phyloP scores from a whole-genome alignment of 116 monocot genomes.

The Phalaenopsis hybrid region DNA sequence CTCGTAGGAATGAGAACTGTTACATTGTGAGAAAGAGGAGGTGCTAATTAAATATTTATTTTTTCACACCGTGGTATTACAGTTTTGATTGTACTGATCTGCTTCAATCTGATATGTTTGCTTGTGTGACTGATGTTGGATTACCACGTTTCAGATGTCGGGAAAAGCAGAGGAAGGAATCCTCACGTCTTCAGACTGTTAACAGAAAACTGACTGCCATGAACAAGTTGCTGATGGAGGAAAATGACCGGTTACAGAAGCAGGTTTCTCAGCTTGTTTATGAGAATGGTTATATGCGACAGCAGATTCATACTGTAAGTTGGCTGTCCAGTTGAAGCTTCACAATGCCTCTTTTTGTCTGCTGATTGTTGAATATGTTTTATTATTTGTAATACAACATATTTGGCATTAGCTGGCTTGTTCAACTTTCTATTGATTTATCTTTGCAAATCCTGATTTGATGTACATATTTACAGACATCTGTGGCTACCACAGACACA shows the following conservation, averaged over 20 bases:
- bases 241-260: slow-evolving; percentile 16
- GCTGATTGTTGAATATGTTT: no score
- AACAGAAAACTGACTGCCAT: slow-evolving; percentile 14
- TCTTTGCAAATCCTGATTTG: neutral
- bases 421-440: neutral
- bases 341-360: neutral
- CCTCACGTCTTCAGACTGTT: slow-evolving; percentile 13
- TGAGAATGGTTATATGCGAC: slow-evolving; percentile 19
- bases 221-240: slow-evolving; percentile 15
- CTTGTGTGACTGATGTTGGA: neutral
- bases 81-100: no score
- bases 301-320: slow-evolving; percentile 58
- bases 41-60: no score
- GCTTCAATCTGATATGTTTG: neutral
- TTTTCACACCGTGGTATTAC: no score
- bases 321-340: neutral
- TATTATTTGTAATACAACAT: no score
- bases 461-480: neutral
- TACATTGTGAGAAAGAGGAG: no score
- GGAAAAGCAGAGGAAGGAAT: slow-evolving; percentile 16
- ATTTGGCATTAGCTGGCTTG: no score
- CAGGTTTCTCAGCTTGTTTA: slow-evolving; percentile 17
- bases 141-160: slow-evolving; percentile 4
- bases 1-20: neutral
- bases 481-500: slow-evolving; percentile 28